These are phyloP conservation scores for Anastatica hierochuntica DNA, from an alignment of 345 rosid genomes.

Conservation along the genomic window DNA sequence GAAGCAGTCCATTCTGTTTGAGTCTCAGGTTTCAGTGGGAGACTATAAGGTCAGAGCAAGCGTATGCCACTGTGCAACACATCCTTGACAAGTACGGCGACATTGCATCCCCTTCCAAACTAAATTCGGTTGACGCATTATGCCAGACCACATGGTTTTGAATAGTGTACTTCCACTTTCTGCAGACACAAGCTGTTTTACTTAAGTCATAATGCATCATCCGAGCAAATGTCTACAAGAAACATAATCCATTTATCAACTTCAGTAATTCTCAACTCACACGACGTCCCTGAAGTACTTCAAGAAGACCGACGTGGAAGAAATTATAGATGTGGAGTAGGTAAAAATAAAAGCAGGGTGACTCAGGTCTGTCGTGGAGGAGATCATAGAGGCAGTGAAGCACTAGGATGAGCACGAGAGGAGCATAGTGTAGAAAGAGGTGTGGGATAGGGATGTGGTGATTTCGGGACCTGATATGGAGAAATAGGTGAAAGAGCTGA, in stretches of 20 bases:
- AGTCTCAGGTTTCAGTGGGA: slow-evolving; percentile 27
- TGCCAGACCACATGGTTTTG: slow-evolving; percentile 18
- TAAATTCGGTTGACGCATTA: slow-evolving; percentile 17
- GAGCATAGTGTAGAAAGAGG: background rate
- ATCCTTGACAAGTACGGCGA: slow-evolving; percentile 20
- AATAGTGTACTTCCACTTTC: too few relatives aligned
- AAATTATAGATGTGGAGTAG: slow-evolving; percentile 24
- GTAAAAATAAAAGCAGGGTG: slow-evolving; percentile 23
- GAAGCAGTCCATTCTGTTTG: slow-evolving; percentile 10
- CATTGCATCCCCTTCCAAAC: slow-evolving; percentile 24
- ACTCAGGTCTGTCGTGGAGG: slow-evolving; percentile 21
- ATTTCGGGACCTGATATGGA: too few relatives aligned
- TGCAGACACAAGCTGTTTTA: too few relatives aligned
- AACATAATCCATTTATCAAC: too few relatives aligned
- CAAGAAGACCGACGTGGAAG: slow-evolving; percentile 12
- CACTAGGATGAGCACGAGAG: slow-evolving; percentile 13
- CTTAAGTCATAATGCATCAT: too few relatives aligned
- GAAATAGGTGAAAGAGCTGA: too few relatives aligned
- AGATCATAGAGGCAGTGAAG: slow-evolving; percentile 37
- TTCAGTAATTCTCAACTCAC: too few relatives aligned
- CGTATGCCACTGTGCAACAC: slow-evolving; percentile 8
- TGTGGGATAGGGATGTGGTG: too few relatives aligned
- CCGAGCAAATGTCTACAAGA: too few relatives aligned
- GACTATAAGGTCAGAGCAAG: slow-evolving; percentile 19
- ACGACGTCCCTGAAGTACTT: slow-evolving; percentile 13